Percentiles rank a stretch among this genome's conserved stretches.
phyloP scores from a whole-genome alignment of 352 stramenopile species.

The Globisporangium radiosum region DNA sequence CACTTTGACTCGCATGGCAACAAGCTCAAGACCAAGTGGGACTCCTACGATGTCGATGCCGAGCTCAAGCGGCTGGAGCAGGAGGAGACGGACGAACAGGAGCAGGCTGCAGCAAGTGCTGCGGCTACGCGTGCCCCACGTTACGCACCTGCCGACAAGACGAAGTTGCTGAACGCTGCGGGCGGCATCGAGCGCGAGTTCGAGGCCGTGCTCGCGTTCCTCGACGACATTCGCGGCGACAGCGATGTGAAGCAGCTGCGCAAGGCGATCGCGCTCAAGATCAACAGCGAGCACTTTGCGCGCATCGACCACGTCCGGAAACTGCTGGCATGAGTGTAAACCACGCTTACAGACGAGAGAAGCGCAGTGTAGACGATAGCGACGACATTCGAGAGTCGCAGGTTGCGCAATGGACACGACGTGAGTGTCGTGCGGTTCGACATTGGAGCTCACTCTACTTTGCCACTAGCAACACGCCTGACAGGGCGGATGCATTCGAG shows the following conservation, averaged over 20 bases:
- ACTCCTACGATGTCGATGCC: constrained; percentile 72
- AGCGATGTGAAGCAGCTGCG: constrained; percentile 58
- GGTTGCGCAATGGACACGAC: too few species aligned
- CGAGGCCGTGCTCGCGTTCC: constrained; percentile 67
- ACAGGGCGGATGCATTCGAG: too few species aligned
- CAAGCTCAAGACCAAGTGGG: constrained; percentile 86
- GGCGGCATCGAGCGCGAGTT: constrained; percentile 70
- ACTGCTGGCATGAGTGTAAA: constrained; percentile 4
- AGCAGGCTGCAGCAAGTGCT: background rate
- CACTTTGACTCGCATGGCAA: constrained; percentile 82
- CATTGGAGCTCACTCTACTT: too few species aligned
- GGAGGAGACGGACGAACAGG: constrained; percentile 25
- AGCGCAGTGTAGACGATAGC: too few species aligned
- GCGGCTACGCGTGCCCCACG: background rate
- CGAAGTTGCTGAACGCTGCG: constrained; percentile 33
- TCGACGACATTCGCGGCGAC: constrained; percentile 64
- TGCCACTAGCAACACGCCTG: too few species aligned
- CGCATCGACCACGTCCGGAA: constrained; percentile 58
- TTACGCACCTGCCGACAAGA: constrained; percentile 22
- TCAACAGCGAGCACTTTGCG: constrained; percentile 60
- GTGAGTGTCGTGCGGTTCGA: too few species aligned
- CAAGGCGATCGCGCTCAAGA: constrained; percentile 58
- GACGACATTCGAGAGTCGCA: too few species aligned
- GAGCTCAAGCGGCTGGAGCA: constrained; percentile 65
- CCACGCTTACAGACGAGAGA: too few species aligned